These are phyloP conservation scores for Chaetomium sp. DNA, from an alignment of 2,329 filamentous ascomycete genomes.

Conservation along the genomic window DNA sequence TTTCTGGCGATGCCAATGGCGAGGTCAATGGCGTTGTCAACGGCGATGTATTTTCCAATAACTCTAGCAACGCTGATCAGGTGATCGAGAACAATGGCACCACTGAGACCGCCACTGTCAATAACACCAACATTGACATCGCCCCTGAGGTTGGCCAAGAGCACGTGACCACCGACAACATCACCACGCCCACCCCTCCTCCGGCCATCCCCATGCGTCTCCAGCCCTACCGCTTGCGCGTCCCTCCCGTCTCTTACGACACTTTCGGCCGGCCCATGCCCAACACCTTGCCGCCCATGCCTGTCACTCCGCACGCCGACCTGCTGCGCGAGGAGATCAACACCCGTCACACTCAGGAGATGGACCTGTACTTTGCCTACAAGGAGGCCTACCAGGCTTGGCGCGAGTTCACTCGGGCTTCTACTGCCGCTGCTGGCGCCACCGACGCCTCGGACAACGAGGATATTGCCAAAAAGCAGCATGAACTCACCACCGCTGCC, in stretches of 20 bases:
- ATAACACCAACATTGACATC: not conserved
- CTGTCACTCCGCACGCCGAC: slow-evolving; percentile 10
- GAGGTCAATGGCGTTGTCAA: no score
- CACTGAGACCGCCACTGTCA: not conserved
- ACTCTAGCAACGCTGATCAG: not conserved
- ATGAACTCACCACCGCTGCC: not conserved
- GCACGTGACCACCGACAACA: not conserved
- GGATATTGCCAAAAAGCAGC: no score
- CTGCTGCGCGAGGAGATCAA: slow-evolving; percentile 8
- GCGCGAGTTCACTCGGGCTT: not conserved
- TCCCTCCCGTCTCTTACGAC: not conserved
- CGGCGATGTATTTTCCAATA: not conserved
- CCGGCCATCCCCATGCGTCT: not conserved
- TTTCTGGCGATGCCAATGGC: not conserved
- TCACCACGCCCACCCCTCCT: not conserved
- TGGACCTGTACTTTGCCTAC: not conserved
- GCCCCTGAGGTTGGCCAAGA: no score
- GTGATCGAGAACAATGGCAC: no score
- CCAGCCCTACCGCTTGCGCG: not conserved
- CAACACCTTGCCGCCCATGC: slow-evolving; percentile 1
- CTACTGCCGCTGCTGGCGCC: no score
- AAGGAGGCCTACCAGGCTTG: not conserved
- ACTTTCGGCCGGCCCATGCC: not conserved
- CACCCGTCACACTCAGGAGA: not conserved
- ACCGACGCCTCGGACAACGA: no score